A percentile compares a stretch with the other conserved stretches of the same genome.
Evolutionary conservation across 352 stramenopile species (phyloP).

Genomic region (Globisporangium acanthophoron): DNA sequence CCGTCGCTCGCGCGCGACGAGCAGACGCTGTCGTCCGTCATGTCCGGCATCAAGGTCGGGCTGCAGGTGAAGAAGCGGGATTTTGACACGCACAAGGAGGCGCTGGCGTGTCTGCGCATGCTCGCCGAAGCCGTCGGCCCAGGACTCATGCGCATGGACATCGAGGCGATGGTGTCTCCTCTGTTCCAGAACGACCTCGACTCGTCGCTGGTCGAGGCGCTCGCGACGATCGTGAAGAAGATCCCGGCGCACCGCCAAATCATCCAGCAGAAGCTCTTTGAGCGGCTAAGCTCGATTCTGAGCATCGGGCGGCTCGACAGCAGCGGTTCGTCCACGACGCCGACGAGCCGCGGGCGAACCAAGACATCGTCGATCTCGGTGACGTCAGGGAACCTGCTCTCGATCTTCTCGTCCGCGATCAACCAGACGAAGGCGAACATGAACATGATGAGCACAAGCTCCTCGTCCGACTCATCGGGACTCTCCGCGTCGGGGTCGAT

Average conservation of each 20-base stretch:
- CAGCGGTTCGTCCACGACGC: slow-evolving; percentile 36
- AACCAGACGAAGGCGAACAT: slow-evolving; percentile 38
- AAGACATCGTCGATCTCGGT: slow-evolving; percentile 71
- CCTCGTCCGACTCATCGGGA: slow-evolving; percentile 33
- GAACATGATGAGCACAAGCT: slow-evolving; percentile 20
- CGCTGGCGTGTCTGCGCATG: slow-evolving; percentile 78
- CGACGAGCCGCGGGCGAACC: slow-evolving; percentile 57
- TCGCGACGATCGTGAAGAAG: slow-evolving; percentile 83
- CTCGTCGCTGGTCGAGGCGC: slow-evolving; percentile 69
- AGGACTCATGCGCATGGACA: slow-evolving; percentile 69
- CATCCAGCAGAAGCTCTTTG: slow-evolving; percentile 83
- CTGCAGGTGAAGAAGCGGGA: slow-evolving; percentile 82
- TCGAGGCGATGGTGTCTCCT: slow-evolving; percentile 72
- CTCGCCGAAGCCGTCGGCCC: slow-evolving; percentile 70
- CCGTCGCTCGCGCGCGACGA: slow-evolving; percentile 71
- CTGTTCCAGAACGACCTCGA: slow-evolving; percentile 86
- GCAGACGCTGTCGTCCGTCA: slow-evolving; percentile 72
- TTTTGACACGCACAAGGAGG: slow-evolving; percentile 80
- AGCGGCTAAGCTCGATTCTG: slow-evolving; percentile 71
- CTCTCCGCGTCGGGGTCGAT: slow-evolving; percentile 19
- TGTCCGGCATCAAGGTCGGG: slow-evolving; percentile 83
- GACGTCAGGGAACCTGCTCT: slow-evolving; percentile 63
- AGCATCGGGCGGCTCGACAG: slow-evolving; percentile 43
- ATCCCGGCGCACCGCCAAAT: slow-evolving; percentile 69
- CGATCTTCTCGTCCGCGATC: slow-evolving; percentile 60